Base-by-base conservation (phyloP, 2,329 filamentous ascomycete genomes). In the Ambrosiella xylebori region DNA sequence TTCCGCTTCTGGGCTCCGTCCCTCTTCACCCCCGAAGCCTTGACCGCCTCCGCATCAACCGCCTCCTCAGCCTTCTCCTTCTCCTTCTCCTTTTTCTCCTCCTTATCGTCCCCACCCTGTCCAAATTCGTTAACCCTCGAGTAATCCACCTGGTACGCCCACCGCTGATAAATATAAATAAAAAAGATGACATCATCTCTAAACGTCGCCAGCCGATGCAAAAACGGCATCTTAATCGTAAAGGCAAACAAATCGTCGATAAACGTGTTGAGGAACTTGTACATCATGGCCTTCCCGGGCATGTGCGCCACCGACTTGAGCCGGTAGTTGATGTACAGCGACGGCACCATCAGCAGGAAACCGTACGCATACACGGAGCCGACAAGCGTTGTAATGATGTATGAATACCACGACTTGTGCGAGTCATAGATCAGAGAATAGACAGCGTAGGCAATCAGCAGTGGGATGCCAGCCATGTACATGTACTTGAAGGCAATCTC, bases 161-260 rank as follows among this genome's bases (percentile, higher is more conserved):
- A 98, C 61, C 84, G 81, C 73, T 98, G 93, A 72, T 98, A 98
- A 3, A 98, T 65, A 73, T 96, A 98, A 60, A 98, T 78, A 68
- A 98, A 98, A 77, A 98, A 98, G 68, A 98, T 97, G 63, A 98
- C 77, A 67, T 98, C 93, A 68, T 98, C 93, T 61, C 93, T 79
- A 62, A 98, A 78, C 0, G 93, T 97, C 0, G 93, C 89, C 55
- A 98, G 76, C 13, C 93, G 82, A 71, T 98, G 93, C 56, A 98
- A 76, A 62, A 90, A 81, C 0, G 93, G 93, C 93, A 98, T 98
- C 74, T 97, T 97, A 75, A 98, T 96, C 44, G 93, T 98, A 67
- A 97, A 98, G 1, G 93, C 93, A 67, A 98, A 98, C 38, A 98
- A 76, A 68, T 98, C 93, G 71, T 98, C 93, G 69, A 98, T 97